Evolutionary conservation across 148 eudicot species (phyloP), one percentile per base, ranked within the genome.

Genomic region (Euryodendron excelsum): DNA sequence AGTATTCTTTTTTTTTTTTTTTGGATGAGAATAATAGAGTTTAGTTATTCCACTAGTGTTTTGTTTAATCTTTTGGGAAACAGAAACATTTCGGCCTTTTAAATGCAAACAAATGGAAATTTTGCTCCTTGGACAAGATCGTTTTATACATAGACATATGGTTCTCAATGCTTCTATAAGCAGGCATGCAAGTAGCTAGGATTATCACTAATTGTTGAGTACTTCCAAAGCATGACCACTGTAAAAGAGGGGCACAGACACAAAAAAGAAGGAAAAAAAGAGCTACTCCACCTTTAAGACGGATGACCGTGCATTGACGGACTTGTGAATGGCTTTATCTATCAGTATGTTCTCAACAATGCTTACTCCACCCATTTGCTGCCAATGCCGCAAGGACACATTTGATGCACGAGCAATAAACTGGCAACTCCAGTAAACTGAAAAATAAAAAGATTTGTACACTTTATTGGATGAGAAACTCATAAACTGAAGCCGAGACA

Each of bases 351-450:
- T 87, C 60, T 87, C 90, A 48, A 83, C 82, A 63, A 96, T 91
- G 78, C 69, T 89, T 34, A 89, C 93, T 77, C 99, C 99, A 33
- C 90, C 91, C 98, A 96, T 91, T 83, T 89, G 88, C 81, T 86
- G 91, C 99, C 99, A 96, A 78, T 92, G 95, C 64, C 70, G 85
- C 83, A 93, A 68, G 65, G 99, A 93, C 70, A 82, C 82, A 84
- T 93, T 96, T 77, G 99, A 93, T 47, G 94, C 90, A 84, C 89
- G 97, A 28, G 93, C 97, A 71, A 93, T 89, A 72, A 93, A 88
- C 72, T 96, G 98, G 84, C 99, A 96, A 78, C 90, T 96, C 99
- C 97, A 93, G 71, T 90, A 88, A 84, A 93, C 99, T 96, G 88
- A 55, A 75, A 74, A 75, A 69, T 62, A 41, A 84, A 23, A 39